Evolutionary conservation across 805 yeast genomes (phyloP).

Genomic region (Teunomyces lycoperdinae): DNA sequence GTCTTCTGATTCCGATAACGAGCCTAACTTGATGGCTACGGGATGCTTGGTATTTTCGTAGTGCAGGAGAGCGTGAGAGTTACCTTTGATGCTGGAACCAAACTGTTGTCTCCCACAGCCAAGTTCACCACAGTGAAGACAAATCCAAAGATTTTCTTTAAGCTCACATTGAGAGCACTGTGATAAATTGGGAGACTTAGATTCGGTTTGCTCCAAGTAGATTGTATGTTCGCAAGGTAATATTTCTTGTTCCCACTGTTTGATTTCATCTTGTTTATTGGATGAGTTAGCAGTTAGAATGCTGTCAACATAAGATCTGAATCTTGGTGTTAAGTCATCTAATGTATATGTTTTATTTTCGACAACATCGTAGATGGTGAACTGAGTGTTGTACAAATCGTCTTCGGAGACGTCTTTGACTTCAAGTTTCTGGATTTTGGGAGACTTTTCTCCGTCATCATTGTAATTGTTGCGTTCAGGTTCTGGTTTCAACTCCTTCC

Average conservation of each 20-base stretch:
- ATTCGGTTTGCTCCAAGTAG: conserved; percentile 42
- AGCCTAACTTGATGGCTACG: conserved; percentile 87
- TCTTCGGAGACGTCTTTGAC: conserved; percentile 61
- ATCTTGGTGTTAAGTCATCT: conserved; percentile 18
- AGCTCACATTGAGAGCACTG: conserved; percentile 62
- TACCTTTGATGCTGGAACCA: conserved; percentile 85
- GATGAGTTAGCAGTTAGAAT: conserved; percentile 60
- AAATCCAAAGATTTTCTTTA: conserved; percentile 83
- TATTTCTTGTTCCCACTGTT: conserved; percentile 91
- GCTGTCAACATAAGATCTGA: conserved; percentile 34
- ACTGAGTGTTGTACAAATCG: conserved; percentile 52
- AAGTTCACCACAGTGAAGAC: conserved; percentile 83
- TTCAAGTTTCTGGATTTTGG: conserved; percentile 63
- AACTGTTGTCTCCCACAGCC: conserved; percentile 96
- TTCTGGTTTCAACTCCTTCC: conserved; percentile 47
- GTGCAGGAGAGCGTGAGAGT: conserved; percentile 85
- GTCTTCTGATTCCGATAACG: conserved; percentile 63
- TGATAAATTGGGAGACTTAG: conserved; percentile 26
- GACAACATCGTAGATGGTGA: conserved; percentile 40
- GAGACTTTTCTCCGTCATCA: conserved; percentile 24
- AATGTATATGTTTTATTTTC: conserved; percentile 24
- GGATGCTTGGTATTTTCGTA: conserved; percentile 61
- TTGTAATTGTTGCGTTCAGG: conserved; percentile 18
- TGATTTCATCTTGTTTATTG: conserved; percentile 62
- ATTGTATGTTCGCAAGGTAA: conserved; percentile 74